Evolutionary conservation across 768 basidiomycete genomes (phyloP), one percentile per base, ranked within the genome.

Genomic region (Tephrocybe sp.): DNA sequence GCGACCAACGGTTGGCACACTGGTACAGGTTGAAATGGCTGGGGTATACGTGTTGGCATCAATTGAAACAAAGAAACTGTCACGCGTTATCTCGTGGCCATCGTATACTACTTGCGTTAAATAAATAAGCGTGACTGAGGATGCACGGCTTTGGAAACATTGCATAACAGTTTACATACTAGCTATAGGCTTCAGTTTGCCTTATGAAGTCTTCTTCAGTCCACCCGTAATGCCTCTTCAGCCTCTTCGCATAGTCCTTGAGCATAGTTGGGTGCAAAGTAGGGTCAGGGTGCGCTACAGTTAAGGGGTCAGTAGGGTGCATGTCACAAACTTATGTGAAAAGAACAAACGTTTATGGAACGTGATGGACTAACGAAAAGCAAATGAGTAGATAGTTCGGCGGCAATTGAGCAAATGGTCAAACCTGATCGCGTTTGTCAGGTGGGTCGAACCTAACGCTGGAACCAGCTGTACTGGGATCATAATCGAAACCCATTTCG

Each of bases 371-470:
- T 88, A 46, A 1, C 44, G 51, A 50, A 7, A 18, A 36, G 24
- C 31, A 43, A 28, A 8, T 12, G 49, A 27, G 12, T 25, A 30
- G 24, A 38, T 22, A 24, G 24, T 30, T 32, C 13, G 7, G 16
- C 26, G 21, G 5, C n/a, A n/a, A 21, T 12, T 9, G 8, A 6
- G 15, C 28, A 27, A 16, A 30, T 43, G 16, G n/a, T 59, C 72
- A 37, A 43, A 74, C 74, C 53, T 59, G 59, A 54, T 75, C 75
- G 24, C 69, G 65, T 38, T 61, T 59, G 57, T 83, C 71, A 15
- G 87, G 89, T 40, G 89, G 89, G 64, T 88, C 83, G 60, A 92
- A 92, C 30, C 88, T 78, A 28, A 92, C 89, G 63, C 87, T 87
- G 9, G 88, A 90, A 2, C 89, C 89, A 16, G 89, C 87, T 2